Percentiles rank a stretch among this genome's conserved stretches.
phyloP scores from a whole-genome alignment of 805 yeast species.

The Cyberlindnera petersonii region DNA sequence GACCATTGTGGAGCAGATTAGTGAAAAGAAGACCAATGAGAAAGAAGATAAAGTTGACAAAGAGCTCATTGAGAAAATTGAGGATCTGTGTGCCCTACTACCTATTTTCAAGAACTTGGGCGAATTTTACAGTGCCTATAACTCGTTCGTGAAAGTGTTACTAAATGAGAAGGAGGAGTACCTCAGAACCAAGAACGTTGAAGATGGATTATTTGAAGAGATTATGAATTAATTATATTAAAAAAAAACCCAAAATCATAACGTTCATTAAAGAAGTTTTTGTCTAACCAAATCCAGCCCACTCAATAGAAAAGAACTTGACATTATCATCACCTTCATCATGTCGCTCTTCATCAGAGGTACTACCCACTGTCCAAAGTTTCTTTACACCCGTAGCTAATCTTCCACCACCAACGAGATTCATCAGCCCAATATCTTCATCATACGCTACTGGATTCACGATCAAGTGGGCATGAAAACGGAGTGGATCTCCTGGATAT shows the following conservation, averaged over 20 bases:
- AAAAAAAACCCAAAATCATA: not conserved
- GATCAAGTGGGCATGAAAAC: constrained; percentile 84
- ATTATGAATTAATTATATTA: constrained; percentile 8
- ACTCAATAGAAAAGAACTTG: constrained; percentile 71
- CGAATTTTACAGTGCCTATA: constrained; percentile 47
- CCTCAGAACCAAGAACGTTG: constrained; percentile 28
- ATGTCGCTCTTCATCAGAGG: constrained; percentile 25
- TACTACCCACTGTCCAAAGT: constrained; percentile 61
- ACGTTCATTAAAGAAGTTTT: not conserved
- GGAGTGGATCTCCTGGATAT: constrained; percentile 91
- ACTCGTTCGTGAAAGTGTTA: constrained; percentile 44
- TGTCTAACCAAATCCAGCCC: constrained; percentile 90
- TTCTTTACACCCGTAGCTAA: constrained; percentile 91
- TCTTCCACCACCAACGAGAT: constrained; percentile 80
- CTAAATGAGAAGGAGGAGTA: constrained; percentile 34
- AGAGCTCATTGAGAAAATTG: constrained; percentile 40
- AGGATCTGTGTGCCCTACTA: constrained; percentile 43
- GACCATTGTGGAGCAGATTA: constrained; percentile 41
- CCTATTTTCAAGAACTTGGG: constrained; percentile 52
- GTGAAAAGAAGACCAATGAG: constrained; percentile 23
- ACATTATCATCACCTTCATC: no score
- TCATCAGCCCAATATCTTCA: constrained; percentile 51
- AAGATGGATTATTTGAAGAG: constrained; percentile 22
- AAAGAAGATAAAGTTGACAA: constrained; percentile 29
- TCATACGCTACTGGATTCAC: constrained; percentile 49